Base-by-base conservation (phyloP, 257 asterid genomes). In the Plantago ovata region DNA sequence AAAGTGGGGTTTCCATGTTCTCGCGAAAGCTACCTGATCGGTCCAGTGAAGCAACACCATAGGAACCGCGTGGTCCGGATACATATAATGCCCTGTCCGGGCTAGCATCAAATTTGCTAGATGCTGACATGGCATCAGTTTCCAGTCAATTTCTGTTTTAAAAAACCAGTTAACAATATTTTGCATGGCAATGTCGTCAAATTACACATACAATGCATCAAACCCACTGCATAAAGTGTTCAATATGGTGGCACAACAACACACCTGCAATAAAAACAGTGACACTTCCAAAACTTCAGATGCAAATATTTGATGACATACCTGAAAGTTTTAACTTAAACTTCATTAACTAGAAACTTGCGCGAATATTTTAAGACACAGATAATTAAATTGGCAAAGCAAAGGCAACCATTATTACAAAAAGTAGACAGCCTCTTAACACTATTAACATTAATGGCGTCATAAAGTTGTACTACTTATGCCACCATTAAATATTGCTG, bases 41-140 rank as follows among this genome's bases (percentile, higher is more conserved):
- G 52, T 90, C 96, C 84, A 90, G 70, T 68, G 94, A 69, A 74
- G 87, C 71, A 57, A 81, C 60, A 41, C 81, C 75, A 62, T 76
- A 81, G 47, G 95, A 79, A 67, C 87, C 85, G 71, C 96, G 94
- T 75, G 75, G 85, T 56, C 79, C 91, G 65, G 98, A 69, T 63
- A 84, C 62, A 70, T 84, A 83, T 67, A 71, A 60, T n/a, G 83
- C 75, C 85, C 89, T 87, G 73, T 91, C 96, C 58, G 95, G 92
- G 79, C 94, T 87, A 76, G 79, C 77, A 60, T 87, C 96, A 72
- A 76, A 84, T 77, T 87, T 91, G 77, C 87, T 80, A 72, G 94
- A 83, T 71, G 94, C 91, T 70, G 94, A 79, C 98, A 91, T 91
- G 53, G 90, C 84, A 81, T 79, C 85, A 79, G 77, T 67, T 75